A percentile compares a stretch with the other conserved stretches of the same genome.
These are phyloP conservation scores for Shiraia bambusicola DNA, from an alignment of 2,329 filamentous ascomycete species.

Conservation along the genomic window DNA sequence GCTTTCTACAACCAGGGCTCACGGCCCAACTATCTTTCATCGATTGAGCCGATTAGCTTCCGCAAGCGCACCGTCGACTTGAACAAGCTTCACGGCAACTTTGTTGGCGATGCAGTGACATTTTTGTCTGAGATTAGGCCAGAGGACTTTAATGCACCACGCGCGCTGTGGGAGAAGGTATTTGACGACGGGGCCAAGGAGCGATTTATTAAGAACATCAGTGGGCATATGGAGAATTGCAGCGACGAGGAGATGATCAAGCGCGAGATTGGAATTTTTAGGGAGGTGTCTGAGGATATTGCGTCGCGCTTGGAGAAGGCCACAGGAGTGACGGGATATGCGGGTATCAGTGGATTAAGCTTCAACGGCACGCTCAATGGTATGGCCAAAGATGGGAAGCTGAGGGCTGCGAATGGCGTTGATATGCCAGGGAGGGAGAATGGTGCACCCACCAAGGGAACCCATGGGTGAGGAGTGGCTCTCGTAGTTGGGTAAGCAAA, in stretches of 20 bases:
- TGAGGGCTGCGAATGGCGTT: constrained; percentile 56
- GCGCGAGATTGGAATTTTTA: constrained; percentile 65
- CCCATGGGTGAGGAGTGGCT: too few species aligned
- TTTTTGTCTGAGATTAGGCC: constrained; percentile 56
- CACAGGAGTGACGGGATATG: constrained; percentile 62
- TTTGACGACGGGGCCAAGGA: constrained; percentile 60
- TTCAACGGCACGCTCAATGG: constrained; percentile 66
- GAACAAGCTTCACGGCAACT: constrained; percentile 54
- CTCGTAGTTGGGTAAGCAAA: constrained; percentile 3
- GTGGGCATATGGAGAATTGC: constrained; percentile 63
- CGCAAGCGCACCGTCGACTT: constrained; percentile 49
- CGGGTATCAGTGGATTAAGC: constrained; percentile 55
- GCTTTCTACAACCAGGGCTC: constrained; percentile 65
- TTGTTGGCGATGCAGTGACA: constrained; percentile 51
- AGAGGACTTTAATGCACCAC: constrained; percentile 59
- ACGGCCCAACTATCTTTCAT: constrained; percentile 59
- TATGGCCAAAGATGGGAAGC: constrained; percentile 53
- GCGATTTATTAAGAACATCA: constrained; percentile 61
- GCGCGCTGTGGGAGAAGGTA: constrained; percentile 62
- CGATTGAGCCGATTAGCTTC: constrained; percentile 55
- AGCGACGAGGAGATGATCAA: constrained; percentile 62
- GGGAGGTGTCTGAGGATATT: constrained; percentile 62
- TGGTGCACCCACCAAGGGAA: constrained; percentile 51
- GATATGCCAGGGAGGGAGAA: constrained; percentile 46
- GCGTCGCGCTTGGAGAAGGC: constrained; percentile 62